Conservation (phyloP, 202 grass and related monocot genomes). For the Panicum hallii region DNA sequence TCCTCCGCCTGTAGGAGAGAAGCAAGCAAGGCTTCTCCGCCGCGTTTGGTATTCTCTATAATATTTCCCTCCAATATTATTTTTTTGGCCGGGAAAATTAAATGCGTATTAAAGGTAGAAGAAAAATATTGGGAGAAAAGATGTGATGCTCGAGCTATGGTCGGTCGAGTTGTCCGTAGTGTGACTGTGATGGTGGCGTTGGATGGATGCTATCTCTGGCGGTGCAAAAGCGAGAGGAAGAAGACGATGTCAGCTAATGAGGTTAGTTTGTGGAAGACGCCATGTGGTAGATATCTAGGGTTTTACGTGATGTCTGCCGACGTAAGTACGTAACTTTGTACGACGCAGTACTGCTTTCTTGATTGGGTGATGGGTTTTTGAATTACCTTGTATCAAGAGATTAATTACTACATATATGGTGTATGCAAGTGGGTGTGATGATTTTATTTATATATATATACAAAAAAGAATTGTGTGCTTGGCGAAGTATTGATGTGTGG, state of each 20-base stretch:
- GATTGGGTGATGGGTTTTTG: conserved; percentile 66
- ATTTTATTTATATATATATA: conserved; percentile 7
- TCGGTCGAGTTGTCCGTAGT: conserved; percentile 58
- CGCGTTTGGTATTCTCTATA: conserved; percentile 18
- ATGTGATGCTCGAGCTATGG: conserved; percentile 62
- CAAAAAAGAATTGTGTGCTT: background rate
- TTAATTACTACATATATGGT: background rate
- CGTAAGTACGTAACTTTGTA: conserved; percentile 19
- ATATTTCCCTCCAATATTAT: conserved; percentile 57
- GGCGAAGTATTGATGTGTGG: background rate
- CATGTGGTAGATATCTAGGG: conserved; percentile 45
- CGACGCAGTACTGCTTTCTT: conserved; percentile 42
- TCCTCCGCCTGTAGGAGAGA: conserved; percentile 56
- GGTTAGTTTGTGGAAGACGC: conserved; percentile 31
- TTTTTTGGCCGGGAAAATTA: conserved; percentile 51
- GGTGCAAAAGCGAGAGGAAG: conserved; percentile 24
- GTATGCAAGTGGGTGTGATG: conserved; percentile 24
- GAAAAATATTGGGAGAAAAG: conserved; percentile 43
- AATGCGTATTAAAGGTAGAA: conserved; percentile 41
- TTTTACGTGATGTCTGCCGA: conserved; percentile 46
- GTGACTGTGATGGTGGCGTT: conserved; percentile 54
- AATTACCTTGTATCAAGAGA: conserved; percentile 69
- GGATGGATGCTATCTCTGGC: conserved; percentile 43
- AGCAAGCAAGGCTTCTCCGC: background rate
- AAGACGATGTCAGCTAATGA: conserved; percentile 41